Base-by-base conservation (phyloP, 2,329 filamentous ascomycete genomes). In the Teratosphaeria epicoccoides region DNA sequence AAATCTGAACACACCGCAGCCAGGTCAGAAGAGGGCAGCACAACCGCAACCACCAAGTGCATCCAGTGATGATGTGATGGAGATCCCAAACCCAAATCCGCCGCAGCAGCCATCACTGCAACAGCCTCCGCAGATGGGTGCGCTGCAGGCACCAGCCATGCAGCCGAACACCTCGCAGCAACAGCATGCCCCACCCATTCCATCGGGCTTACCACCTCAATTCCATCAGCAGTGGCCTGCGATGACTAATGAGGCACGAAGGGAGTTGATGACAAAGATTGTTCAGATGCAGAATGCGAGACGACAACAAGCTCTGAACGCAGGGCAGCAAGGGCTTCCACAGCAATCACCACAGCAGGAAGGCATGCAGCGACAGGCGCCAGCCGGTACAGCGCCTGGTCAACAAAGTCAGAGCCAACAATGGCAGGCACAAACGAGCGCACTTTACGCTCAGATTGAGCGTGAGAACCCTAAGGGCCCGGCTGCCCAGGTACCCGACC, bases 61-160 rank as follows among this genome's bases (percentile, higher is more conserved):
- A 9, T 40, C 26, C 20, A 71, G 66, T 49, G 72, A 74, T 22
- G 73, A 75, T 56, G 61, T 68, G 12, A 55, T 65, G 22, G 72
- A 74, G 49, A 65, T 68, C 40, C 63, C 62, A 10, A 69, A 62
- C 47, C 63, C 54, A 51, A 71, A 52, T 50, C 51, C 53, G 24
- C 62, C 68, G 11, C 69, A 69, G 56, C 66, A 69, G n/a, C 49
- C 55, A 10, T 23, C 54, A 6, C 61, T 57, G 57, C 66, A 69
- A 56, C 60, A 63, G 46, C 37, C 46, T 23, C 23, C 44, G 24
- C 56, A 56, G 47, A 51, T 49, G 23, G 46, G 45, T 43, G 50
- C 54, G 9, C 61, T 67, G 10, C 69, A 69, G 56, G 66, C 69
- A 14, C 50, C 56, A 6, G 22, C 53, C 3, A 61, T 59, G 57